Evolutionary conservation across 257 asterid species (phyloP).

Genomic region (Solanum arcanum): DNA sequence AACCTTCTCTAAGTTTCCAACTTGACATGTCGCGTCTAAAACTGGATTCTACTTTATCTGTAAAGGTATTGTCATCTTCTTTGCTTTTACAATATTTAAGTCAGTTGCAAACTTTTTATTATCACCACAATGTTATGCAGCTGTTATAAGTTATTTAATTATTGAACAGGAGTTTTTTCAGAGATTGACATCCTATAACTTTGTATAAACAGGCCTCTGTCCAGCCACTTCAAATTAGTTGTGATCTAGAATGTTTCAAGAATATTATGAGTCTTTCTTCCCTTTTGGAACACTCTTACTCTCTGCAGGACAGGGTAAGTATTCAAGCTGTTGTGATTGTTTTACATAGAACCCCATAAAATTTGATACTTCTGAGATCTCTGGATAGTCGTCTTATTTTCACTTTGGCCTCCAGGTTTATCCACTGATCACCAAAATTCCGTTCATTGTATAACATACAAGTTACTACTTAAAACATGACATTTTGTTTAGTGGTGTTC

Average conservation of each 20-base stretch:
- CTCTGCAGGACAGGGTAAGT: slow-evolving; percentile 70
- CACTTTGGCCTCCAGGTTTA: neutral
- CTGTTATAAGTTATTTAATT: neutral
- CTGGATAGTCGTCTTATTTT: neutral
- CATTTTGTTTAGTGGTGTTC: neutral
- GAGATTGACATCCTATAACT: neutral
- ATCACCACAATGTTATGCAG: neutral
- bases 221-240: slow-evolving; percentile 46
- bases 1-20: slow-evolving; percentile 51
- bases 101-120: neutral
- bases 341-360: neutral
- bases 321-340: neutral
- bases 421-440: neutral
- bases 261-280: slow-evolving; percentile 38
- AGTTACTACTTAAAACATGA: neutral
- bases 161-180: neutral
- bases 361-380: neutral
- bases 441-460: neutral
- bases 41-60: slow-evolving; percentile 34
- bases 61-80: slow-evolving; percentile 45
- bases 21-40: slow-evolving; percentile 47
- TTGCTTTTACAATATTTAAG: neutral
- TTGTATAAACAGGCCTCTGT: slow-evolving; percentile 38
- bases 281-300: slow-evolving; percentile 33
- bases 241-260: slow-evolving; percentile 52